phyloP scores from a whole-genome alignment of 2,329 filamentous ascomycete genomes.

The Alternaria sp. region DNA sequence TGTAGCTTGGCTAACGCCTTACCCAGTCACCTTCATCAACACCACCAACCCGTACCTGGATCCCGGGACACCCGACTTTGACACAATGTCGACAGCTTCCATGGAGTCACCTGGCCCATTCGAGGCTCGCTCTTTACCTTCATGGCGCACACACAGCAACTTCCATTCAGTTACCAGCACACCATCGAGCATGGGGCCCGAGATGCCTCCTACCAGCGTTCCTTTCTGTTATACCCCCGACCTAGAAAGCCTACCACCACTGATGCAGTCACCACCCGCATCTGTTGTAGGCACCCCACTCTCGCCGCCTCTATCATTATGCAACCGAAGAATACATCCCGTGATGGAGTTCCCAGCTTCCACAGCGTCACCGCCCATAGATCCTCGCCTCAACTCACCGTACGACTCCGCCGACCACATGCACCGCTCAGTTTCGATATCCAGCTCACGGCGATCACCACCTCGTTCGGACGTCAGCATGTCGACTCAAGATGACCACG shows the following conservation, averaged over 20 bases:
- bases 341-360: constrained; percentile 51
- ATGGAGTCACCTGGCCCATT: constrained; percentile 42
- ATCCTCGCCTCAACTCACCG: constrained; percentile 43
- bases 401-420: constrained; percentile 37
- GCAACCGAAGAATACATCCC: constrained; percentile 61
- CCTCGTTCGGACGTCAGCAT: constrained; percentile 28
- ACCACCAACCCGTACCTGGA: constrained; percentile 68
- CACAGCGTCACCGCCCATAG: constrained; percentile 43
- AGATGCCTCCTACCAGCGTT: constrained; percentile 57
- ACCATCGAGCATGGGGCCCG: constrained; percentile 57
- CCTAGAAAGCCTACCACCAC: constrained; percentile 34
- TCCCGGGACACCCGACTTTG: constrained; percentile 44
- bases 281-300: constrained; percentile 40
- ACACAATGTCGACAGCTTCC: constrained; percentile 40
- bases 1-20: constrained; percentile 12
- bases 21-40: constrained; percentile 65
- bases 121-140: constrained; percentile 31
- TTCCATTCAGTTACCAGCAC: constrained; percentile 39
- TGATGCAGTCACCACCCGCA: constrained; percentile 40
- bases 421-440: constrained; percentile 31
- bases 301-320: constrained; percentile 54
- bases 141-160: constrained; percentile 37
- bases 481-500: constrained; percentile 54
- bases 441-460: constrained; percentile 31
- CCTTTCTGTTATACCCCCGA: constrained; percentile 38